These are phyloP conservation scores for Stromatinia cepivora DNA, from an alignment of 2,329 filamentous ascomycete species.

Conservation along the genomic window DNA sequence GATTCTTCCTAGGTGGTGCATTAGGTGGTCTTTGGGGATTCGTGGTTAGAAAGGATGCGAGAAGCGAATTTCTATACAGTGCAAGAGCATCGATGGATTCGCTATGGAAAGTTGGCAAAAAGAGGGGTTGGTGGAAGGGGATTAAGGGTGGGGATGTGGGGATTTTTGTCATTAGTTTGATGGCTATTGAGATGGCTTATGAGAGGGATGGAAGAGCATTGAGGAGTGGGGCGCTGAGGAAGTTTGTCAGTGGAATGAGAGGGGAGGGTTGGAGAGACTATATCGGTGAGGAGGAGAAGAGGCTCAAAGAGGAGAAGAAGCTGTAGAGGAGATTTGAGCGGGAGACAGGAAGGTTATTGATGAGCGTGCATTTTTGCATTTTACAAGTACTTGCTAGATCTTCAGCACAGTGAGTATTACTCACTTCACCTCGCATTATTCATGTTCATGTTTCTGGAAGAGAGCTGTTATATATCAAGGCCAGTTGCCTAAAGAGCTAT, in stretches of 20 bases:
- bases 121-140: slow-evolving; percentile 83
- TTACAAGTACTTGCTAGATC: neutral
- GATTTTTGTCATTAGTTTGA: slow-evolving; percentile 78
- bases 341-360: neutral
- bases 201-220: slow-evolving; percentile 38
- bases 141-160: slow-evolving; percentile 80
- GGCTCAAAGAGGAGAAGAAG: slow-evolving; percentile 27
- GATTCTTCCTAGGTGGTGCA: slow-evolving; percentile 88
- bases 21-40: slow-evolving; percentile 83
- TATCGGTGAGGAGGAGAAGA: slow-evolving; percentile 33
- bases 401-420: neutral
- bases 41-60: slow-evolving; percentile 64
- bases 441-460: neutral
- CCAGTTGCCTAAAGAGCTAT: neutral
- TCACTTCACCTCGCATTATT: neutral
- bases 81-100: slow-evolving; percentile 77
- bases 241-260: slow-evolving; percentile 35
- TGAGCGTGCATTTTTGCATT: neutral
- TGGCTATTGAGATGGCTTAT: slow-evolving; percentile 69
- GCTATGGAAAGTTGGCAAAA: slow-evolving; percentile 90
- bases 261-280: slow-evolving; percentile 38
- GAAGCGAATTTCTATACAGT: slow-evolving; percentile 75
- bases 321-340: neutral
- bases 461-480: slow-evolving; percentile 4
- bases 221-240: slow-evolving; percentile 34